phyloP scores from a whole-genome alignment of 352 stramenopile species.

The Sclerospora graminicola region DNA sequence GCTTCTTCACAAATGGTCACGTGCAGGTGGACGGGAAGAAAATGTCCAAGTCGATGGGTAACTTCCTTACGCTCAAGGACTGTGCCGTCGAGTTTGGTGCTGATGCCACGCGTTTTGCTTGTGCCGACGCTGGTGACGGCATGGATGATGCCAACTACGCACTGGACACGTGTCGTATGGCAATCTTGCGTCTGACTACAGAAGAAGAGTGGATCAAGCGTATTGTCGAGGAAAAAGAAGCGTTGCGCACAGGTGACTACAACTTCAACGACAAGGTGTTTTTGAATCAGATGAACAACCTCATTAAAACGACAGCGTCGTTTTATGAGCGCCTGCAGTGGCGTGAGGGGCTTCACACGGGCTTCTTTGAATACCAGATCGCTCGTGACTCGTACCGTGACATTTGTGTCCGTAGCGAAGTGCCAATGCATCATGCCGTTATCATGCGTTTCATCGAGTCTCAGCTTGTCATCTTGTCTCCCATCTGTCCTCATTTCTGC shows the following conservation, averaged over 20 bases:
- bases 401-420: slow-evolving; percentile 81
- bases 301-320: slow-evolving; percentile 86
- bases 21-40: slow-evolving; percentile 96
- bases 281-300: slow-evolving; percentile 94
- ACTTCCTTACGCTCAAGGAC: slow-evolving; percentile 99
- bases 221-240: slow-evolving; percentile 73
- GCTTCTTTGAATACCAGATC: slow-evolving; percentile 98
- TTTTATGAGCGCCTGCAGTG: slow-evolving; percentile 89
- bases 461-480: slow-evolving; percentile 91
- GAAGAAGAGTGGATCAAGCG: slow-evolving; percentile 98
- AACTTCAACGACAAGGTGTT: slow-evolving; percentile 94
- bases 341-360: slow-evolving; percentile 95
- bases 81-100: slow-evolving; percentile 92
- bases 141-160: slow-evolving; percentile 99
- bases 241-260: slow-evolving; percentile 65
- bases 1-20: slow-evolving; percentile 99
- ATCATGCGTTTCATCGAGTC: slow-evolving; percentile 91
- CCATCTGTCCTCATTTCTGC: slow-evolving; percentile 93
- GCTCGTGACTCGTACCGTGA: slow-evolving; percentile 96
- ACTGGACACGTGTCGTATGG: slow-evolving; percentile 93
- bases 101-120: slow-evolving; percentile 96
- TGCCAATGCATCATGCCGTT: slow-evolving; percentile 89
- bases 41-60: slow-evolving; percentile 99
- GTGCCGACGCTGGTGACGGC: slow-evolving; percentile 95
- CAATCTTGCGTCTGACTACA: slow-evolving; percentile 94